phyloP scores from a whole-genome alignment of 441 rosid genomes.

The Populus hybrid region DNA sequence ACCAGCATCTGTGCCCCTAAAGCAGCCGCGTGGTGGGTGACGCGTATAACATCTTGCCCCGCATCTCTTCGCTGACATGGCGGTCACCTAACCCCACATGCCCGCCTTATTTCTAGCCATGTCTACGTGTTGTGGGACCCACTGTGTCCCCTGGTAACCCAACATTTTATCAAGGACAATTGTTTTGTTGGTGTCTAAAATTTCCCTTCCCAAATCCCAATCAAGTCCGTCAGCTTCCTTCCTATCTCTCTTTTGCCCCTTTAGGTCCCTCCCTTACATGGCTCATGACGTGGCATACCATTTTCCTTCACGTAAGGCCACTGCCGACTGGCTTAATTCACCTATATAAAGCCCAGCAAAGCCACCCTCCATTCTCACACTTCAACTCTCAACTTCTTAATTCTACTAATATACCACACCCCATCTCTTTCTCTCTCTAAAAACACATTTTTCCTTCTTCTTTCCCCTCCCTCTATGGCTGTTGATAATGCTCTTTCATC shows the following conservation, averaged over 20 bases:
- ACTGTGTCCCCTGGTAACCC: slow-evolving; percentile 39
- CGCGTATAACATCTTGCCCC: slow-evolving; percentile 19
- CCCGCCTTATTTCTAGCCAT: slow-evolving; percentile 46
- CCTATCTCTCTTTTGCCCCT: not conserved
- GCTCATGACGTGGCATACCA: slow-evolving; percentile 34
- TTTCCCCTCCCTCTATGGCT: slow-evolving; percentile 45
- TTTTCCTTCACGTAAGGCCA: not conserved
- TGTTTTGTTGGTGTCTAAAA: not conserved
- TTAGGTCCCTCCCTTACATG: slow-evolving; percentile 20
- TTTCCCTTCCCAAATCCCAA: not conserved
- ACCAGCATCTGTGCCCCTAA: slow-evolving; percentile 41
- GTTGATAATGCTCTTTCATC: slow-evolving; percentile 67
- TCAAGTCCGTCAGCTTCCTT: not conserved
- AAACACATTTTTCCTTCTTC: not conserved
- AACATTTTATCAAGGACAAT: slow-evolving; percentile 23
- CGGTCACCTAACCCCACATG: slow-evolving; percentile 77
- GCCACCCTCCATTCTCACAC: slow-evolving; percentile 19
- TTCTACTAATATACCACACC: not conserved
- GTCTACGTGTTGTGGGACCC: slow-evolving; percentile 53
- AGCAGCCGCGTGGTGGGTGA: slow-evolving; percentile 41
- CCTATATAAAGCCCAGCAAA: slow-evolving; percentile 45
- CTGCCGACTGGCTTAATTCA: slow-evolving; percentile 6
- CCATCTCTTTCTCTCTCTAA: not conserved
- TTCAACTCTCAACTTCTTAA: not conserved
- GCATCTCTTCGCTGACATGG: slow-evolving; percentile 39